Evolutionary conservation across 2,329 filamentous ascomycete species (phyloP).

Genomic region (Samsoniella hepiali): DNA sequence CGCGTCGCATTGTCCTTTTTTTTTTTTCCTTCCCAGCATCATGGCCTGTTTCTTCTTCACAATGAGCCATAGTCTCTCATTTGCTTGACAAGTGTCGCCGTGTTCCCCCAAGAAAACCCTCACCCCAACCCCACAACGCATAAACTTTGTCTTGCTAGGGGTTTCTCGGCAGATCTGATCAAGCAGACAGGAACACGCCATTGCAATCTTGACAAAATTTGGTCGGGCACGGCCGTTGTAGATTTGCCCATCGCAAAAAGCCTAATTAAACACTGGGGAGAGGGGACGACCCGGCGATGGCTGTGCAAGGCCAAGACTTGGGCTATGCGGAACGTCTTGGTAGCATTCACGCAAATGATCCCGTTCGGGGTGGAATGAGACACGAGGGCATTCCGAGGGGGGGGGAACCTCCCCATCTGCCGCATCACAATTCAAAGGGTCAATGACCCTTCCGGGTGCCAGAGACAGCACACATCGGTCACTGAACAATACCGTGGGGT

Average conservation of each 20-base stretch:
- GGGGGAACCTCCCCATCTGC: background rate
- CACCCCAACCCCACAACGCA: background rate
- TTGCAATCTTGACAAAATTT: background rate
- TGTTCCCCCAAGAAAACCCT: background rate
- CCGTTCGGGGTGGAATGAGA: background rate
- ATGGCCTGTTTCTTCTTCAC: background rate
- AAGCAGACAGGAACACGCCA: background rate
- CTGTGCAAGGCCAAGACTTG: background rate
- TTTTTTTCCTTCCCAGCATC: background rate
- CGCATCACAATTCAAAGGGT: no score
- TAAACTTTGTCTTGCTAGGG: background rate
- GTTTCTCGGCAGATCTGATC: slow-evolving; percentile 1
- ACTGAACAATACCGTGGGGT: no score
- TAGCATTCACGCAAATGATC: background rate
- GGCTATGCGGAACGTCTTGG: background rate
- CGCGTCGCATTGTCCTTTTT: background rate
- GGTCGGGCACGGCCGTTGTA: background rate
- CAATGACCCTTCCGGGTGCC: no score
- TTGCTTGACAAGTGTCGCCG: no score
- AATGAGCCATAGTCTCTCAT: background rate
- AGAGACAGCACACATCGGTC: no score
- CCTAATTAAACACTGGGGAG: background rate
- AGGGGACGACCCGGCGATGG: background rate
- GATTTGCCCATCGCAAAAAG: background rate
- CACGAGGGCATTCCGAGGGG: background rate